phyloP scores from a whole-genome alignment of 2,329 filamentous ascomycete genomes.

The Ophiocordyceps unilateralis region DNA sequence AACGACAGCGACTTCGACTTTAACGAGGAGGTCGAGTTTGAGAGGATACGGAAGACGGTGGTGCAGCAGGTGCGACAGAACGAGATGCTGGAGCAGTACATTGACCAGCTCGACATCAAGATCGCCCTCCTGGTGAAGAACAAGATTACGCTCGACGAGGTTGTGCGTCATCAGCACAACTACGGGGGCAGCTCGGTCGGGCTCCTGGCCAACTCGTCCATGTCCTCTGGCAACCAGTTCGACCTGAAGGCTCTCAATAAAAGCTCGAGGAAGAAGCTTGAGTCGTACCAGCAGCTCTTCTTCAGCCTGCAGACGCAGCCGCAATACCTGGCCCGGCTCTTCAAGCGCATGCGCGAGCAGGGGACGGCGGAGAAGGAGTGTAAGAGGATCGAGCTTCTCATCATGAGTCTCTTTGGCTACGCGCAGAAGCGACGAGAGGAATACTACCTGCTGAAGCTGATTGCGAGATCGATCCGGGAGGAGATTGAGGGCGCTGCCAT shows the following conservation, averaged over 20 bases:
- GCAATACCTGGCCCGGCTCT: constrained; percentile 79
- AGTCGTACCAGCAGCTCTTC: constrained; percentile 94
- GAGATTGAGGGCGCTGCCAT: constrained; percentile 59
- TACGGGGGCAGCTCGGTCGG: constrained; percentile 80
- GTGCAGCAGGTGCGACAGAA: constrained; percentile 96
- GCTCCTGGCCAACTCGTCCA: constrained; percentile 73
- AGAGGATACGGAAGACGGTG: constrained; percentile 84
- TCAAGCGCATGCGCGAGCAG: constrained; percentile 67
- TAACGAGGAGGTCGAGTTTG: constrained; percentile 95
- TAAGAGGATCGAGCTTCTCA: constrained; percentile 79
- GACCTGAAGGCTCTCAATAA: constrained; percentile 97
- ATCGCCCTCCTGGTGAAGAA: constrained; percentile 97
- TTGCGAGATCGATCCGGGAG: constrained; percentile 67
- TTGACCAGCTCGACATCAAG: constrained; percentile 96
- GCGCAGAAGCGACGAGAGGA: constrained; percentile 94
- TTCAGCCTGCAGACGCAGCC: constrained; percentile 95
- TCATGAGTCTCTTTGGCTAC: constrained; percentile 94
- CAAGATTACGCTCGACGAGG: constrained; percentile 96
- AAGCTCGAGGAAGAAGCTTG: constrained; percentile 83
- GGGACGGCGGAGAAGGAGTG: constrained; percentile 80
- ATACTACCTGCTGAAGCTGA: constrained; percentile 84
- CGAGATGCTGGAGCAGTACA: constrained; percentile 92
- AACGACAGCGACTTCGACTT: constrained; percentile 99
- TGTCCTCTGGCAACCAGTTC: constrained; percentile 78
- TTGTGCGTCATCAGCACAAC: constrained; percentile 90